Base-by-base conservation (phyloP, 1,284 basidiomycete genomes). In the Rhodotorula sp. region DNA sequence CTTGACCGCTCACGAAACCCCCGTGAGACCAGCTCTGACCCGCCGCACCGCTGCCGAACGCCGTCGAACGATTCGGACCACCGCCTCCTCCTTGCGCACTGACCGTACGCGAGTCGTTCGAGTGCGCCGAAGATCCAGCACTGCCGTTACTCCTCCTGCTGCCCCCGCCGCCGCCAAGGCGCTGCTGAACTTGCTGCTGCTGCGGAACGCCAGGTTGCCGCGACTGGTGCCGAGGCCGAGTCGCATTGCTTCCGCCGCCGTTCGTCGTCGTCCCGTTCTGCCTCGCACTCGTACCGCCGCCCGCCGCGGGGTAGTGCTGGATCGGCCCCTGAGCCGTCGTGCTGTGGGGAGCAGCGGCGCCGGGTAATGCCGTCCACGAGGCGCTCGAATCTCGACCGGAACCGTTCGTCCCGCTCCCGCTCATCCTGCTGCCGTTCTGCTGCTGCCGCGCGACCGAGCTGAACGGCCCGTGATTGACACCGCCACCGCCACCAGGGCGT, bases 371-470 rank as follows among this genome's bases (percentile, higher is more conserved):
- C 26, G 17, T 54, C 53, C 53, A 54, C 53, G 53, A 54, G 53
- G n/a, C 6, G 53, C 18, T 26, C 53, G 53, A 54, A n/a, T 54
- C 53, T n/a, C 53, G 53, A 54, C 53, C 53, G 15, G 37, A 42
- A 10, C 53, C 53, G 29, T 29, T 24, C n/a, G n/a, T 5, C 51
- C 53, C 26, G n/a, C 37, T 42, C 29, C 37, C 55, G 55, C 55
- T 33, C 55, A n/a, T n/a, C 30, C 33, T 37, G 49, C 49, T 33
- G 15, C 14, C 18, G 7, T 37, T 24, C 20, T 37, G 30, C 29
- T 57, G 56, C 56, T 33, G 57, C 37, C 44, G 57, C 15, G 24
- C 57, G 57, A 59, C 24, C 53, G 57, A 59, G 44, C n/a, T 59
- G 57, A 54, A 54, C 14, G 60, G 60, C 15, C 22, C 20, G 17